These are phyloP conservation scores for Leptographium galeiforme DNA, from an alignment of 2,329 filamentous ascomycete genomes.

Conservation along the genomic window DNA sequence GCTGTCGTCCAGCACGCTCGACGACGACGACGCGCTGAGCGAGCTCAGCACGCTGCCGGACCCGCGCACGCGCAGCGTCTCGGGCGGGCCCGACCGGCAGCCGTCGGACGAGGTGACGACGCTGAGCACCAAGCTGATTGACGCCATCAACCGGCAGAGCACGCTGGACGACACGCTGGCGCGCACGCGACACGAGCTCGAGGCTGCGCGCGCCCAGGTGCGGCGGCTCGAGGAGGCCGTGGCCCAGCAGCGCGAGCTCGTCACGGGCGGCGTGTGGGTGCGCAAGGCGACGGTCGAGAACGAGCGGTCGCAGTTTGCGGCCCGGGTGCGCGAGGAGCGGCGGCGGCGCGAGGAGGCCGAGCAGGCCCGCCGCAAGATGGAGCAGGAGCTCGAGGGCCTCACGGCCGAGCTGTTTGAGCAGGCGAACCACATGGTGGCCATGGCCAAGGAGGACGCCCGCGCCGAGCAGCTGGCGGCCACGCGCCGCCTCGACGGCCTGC, in stretches of 20 bases:
- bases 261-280: constrained; percentile 64
- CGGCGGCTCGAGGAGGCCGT: constrained; percentile 51
- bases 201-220: constrained; percentile 54
- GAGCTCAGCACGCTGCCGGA: constrained; percentile 54
- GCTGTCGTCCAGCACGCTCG: constrained; percentile 24
- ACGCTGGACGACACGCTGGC: constrained; percentile 79
- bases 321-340: constrained; percentile 51
- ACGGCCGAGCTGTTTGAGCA: constrained; percentile 94
- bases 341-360: constrained; percentile 51
- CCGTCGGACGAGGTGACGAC: constrained; percentile 66
- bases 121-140: constrained; percentile 89
- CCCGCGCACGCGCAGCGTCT: not conserved
- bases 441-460: constrained; percentile 78
- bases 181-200: constrained; percentile 70
- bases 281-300: constrained; percentile 59
- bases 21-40: constrained; percentile 44
- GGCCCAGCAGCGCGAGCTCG: constrained; percentile 56
- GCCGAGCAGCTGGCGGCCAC: constrained; percentile 69
- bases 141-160: constrained; percentile 94
- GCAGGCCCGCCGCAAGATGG: constrained; percentile 75
- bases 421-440: constrained; percentile 95
- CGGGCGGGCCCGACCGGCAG: not conserved
- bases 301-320: constrained; percentile 50
- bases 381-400: constrained; percentile 79
- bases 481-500: constrained; percentile 78